Conservation (phyloP, 305 asterid genomes). For the Fraxinus sp. region DNA sequence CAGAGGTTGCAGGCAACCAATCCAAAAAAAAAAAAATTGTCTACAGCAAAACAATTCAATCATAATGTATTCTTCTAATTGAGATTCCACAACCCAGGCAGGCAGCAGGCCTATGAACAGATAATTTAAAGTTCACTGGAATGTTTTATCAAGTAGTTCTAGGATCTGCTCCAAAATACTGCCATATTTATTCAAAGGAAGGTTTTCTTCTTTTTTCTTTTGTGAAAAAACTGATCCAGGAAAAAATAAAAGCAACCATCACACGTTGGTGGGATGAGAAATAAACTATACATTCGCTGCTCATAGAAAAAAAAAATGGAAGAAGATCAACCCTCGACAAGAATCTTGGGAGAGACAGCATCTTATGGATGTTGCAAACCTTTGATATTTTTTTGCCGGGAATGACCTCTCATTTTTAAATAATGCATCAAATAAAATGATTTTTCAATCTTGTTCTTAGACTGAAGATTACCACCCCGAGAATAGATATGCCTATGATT, state of each 20-base stretch:
- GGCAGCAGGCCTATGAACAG: background rate
- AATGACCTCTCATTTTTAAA: background rate
- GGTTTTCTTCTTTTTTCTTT: slow-evolving; percentile 2
- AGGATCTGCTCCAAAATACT: slow-evolving; percentile 4
- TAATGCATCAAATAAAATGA: background rate
- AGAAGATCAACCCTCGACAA: background rate
- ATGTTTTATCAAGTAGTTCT: slow-evolving; percentile 6
- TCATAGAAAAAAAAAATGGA: background rate
- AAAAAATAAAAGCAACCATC: slow-evolving; percentile 6
- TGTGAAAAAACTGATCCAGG: slow-evolving; percentile 6
- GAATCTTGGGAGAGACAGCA: background rate
- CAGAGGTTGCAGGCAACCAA: background rate
- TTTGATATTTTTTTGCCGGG: background rate
- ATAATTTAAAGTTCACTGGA: background rate
- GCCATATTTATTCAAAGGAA: background rate
- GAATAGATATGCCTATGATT: background rate
- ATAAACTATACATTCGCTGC: background rate
- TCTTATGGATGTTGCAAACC: background rate
- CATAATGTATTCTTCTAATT: background rate
- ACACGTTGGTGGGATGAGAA: background rate
- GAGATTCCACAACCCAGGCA: background rate
- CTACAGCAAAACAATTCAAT: background rate
- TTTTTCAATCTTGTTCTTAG: background rate
- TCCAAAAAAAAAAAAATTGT: background rate
- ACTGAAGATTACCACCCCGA: background rate